Evolutionary conservation across 345 rosid species (phyloP).

Genomic region (Boechera retrofracta): DNA sequence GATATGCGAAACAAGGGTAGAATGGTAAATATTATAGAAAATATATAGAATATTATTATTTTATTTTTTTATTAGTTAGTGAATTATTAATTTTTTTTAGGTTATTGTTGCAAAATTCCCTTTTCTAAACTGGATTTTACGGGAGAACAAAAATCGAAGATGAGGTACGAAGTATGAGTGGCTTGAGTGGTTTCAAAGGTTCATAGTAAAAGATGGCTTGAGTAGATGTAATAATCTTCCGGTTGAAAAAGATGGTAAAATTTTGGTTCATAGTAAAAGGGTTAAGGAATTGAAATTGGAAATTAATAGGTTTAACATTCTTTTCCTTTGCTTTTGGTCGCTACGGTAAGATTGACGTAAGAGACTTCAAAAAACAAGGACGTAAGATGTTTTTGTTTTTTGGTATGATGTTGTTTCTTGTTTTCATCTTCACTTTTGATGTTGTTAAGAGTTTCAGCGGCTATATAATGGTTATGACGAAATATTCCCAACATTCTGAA

Average conservation of each 20-base stretch:
- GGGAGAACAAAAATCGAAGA: neutral
- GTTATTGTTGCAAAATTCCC: no score
- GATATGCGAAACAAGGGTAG: no score
- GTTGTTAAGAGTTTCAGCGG: neutral
- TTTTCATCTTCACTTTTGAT: neutral
- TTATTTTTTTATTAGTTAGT: no score
- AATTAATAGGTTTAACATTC: neutral
- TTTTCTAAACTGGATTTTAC: neutral
- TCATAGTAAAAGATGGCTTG: no score
- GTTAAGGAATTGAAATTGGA: neutral
- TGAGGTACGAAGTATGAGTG: neutral
- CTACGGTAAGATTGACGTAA: neutral
- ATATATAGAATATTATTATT: no score
- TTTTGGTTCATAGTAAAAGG: neutral
- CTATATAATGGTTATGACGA: no score
- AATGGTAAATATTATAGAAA: no score
- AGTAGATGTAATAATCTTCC: neutral
- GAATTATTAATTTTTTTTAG: no score
- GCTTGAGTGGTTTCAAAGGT: neutral
- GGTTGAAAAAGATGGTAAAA: neutral
- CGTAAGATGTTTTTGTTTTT: no score
- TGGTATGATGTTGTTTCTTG: neutral
- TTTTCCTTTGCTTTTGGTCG: neutral
- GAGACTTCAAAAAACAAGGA: neutral
- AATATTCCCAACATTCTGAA: no score